Conservation (phyloP, 2,329 filamentous ascomycete genomes). For the Penicillium thymicola region DNA sequence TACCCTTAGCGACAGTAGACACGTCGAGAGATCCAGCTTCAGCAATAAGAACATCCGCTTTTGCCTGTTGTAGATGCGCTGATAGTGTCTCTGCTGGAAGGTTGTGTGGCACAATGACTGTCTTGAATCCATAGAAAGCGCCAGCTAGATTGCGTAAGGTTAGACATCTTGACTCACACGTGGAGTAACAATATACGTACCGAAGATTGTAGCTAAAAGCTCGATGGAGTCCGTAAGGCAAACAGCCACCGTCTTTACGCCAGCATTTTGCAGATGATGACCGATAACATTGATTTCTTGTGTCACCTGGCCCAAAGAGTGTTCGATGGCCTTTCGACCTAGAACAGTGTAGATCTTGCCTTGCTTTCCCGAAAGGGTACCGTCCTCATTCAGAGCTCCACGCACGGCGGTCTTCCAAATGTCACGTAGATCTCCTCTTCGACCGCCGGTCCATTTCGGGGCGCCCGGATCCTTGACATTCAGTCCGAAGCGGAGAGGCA, state of each 20-base stretch:
- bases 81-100: slow-evolving; percentile 66
- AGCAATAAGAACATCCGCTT: slow-evolving; percentile 78
- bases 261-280: slow-evolving; percentile 67
- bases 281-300: slow-evolving; percentile 87
- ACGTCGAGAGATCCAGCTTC: slow-evolving; percentile 84
- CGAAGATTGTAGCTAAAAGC: slow-evolving; percentile 74
- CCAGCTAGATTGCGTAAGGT: slow-evolving; percentile 55
- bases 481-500: slow-evolving; percentile 71
- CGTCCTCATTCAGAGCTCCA: slow-evolving; percentile 63
- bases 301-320: slow-evolving; percentile 68
- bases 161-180: slow-evolving; percentile 1
- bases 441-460: slow-evolving; percentile 77
- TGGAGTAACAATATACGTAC: slow-evolving; percentile 36
- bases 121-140: slow-evolving; percentile 81
- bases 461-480: slow-evolving; percentile 77
- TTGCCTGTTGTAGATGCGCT: slow-evolving; percentile 67
- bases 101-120: slow-evolving; percentile 82
- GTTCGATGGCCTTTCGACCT: slow-evolving; percentile 71
- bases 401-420: slow-evolving; percentile 74
- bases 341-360: slow-evolving; percentile 76
- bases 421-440: slow-evolving; percentile 86
- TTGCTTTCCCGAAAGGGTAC: slow-evolving; percentile 56
- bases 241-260: slow-evolving; percentile 72
- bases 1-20: slow-evolving; percentile 65
- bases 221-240: slow-evolving; percentile 94